Evolutionary conservation across 257 asterid genomes (phyloP).

Genomic region (Cordia subcordata): DNA sequence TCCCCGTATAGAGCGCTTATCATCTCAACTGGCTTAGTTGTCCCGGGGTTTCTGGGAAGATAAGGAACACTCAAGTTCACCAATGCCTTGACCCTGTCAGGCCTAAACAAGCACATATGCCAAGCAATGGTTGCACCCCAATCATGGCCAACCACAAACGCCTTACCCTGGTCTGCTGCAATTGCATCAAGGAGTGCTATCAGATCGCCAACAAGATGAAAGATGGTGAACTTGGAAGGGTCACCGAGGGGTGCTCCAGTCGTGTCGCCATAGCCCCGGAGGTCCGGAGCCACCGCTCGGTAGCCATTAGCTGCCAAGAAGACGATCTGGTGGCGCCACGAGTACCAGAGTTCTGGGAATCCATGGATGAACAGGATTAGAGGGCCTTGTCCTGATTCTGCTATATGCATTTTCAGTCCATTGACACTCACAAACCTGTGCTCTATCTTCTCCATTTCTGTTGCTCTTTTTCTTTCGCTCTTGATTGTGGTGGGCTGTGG

Average conservation of each 20-base stretch:
- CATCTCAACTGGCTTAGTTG: conserved; percentile 21
- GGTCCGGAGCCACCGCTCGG: conserved; percentile 41
- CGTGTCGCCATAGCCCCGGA: conserved; percentile 44
- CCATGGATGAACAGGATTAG: conserved; percentile 38
- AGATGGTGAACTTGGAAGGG: conserved; percentile 20
- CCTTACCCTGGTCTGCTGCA: conserved; percentile 27
- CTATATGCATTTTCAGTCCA: conserved; percentile 24
- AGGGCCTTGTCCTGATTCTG: conserved; percentile 34
- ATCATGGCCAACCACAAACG: conserved; percentile 54
- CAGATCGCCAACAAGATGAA: conserved; percentile 37
- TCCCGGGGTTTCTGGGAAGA: conserved; percentile 27
- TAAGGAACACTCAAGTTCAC: conserved; percentile 40
- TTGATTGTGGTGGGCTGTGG: background rate
- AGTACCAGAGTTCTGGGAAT: conserved; percentile 46
- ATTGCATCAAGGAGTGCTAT: conserved; percentile 32
- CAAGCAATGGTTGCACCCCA: conserved; percentile 51
- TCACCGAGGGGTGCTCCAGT: conserved; percentile 27
- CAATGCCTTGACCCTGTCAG: conserved; percentile 40
- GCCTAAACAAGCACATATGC: conserved; percentile 41
- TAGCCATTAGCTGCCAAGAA: conserved; percentile 32
- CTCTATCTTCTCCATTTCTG: conserved; percentile 24
- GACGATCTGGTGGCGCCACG: conserved; percentile 47
- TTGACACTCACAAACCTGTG: conserved; percentile 18
- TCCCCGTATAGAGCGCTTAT: conserved; percentile 34
- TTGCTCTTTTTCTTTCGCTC: background rate